Conservation (phyloP, 306 rosid species). For the Gastrolobium villosum region DNA sequence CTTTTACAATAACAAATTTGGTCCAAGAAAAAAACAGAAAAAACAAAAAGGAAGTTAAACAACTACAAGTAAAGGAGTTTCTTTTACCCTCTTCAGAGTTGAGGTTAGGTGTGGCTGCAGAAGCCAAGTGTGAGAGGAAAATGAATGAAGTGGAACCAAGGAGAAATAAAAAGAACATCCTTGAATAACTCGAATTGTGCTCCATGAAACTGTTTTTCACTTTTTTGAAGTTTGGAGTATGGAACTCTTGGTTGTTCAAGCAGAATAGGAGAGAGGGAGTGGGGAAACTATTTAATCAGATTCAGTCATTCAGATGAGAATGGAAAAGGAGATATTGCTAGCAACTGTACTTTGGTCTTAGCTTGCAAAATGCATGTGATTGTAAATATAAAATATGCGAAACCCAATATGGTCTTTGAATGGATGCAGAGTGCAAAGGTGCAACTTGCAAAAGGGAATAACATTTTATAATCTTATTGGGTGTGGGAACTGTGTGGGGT, state of each 20-base stretch:
- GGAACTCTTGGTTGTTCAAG: neutral
- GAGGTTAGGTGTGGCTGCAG: constrained; percentile 69
- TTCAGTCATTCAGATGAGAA: neutral
- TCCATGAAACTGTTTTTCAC: constrained; percentile 51
- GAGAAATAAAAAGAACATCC: constrained; percentile 51
- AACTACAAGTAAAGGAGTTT: neutral
- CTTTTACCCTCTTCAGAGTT: constrained; percentile 61
- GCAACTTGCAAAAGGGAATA: constrained; percentile 13
- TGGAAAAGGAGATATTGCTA: neutral
- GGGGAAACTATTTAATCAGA: neutral
- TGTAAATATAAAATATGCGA: neutral
- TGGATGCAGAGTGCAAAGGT: too few relatives aligned
- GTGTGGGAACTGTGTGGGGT: constrained; percentile 3
- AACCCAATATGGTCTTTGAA: neutral
- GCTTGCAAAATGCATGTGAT: too few relatives aligned
- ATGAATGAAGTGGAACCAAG: constrained; percentile 48
- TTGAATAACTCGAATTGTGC: constrained; percentile 26
- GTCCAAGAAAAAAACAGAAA: constrained; percentile 13
- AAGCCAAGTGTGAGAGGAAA: constrained; percentile 51
- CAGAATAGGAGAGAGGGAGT: neutral
- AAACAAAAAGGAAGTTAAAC: neutral
- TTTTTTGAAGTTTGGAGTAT: neutral
- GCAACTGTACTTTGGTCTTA: neutral
- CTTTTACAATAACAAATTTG: neutral
- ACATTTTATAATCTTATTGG: neutral